A percentile compares a stretch with the other conserved stretches of the same genome.
Evolutionary conservation across 495 filamentous ascomycete species (phyloP).

Genomic region (Penicillium steckii): DNA sequence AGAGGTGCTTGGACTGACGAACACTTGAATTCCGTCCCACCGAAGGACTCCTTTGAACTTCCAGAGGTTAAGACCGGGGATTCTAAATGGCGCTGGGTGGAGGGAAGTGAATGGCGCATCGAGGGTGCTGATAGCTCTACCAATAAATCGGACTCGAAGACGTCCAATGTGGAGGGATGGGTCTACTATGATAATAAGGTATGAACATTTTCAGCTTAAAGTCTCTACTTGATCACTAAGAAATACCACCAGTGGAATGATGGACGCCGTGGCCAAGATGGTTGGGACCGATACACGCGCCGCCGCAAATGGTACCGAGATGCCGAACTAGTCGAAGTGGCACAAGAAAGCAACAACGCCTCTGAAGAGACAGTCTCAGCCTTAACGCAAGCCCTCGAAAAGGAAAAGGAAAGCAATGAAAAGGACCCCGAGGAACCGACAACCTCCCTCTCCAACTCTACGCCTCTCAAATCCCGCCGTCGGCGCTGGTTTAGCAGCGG

Average conservation of each 20-base stretch:
- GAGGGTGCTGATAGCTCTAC: conserved; percentile 65
- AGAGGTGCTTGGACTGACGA: conserved; percentile 93
- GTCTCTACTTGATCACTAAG: neutral
- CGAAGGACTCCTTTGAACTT: conserved; percentile 79
- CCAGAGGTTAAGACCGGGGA: conserved; percentile 81
- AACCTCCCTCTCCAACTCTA: conserved; percentile 29
- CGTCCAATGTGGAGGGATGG: conserved; percentile 74
- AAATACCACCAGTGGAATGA: conserved; percentile 75
- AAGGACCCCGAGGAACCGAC: conserved; percentile 24
- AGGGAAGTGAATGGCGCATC: conserved; percentile 80
- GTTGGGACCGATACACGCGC: conserved; percentile 93
- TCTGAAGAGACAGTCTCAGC: conserved; percentile 28
- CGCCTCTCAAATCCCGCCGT: conserved; percentile 32
- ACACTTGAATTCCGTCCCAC: conserved; percentile 75
- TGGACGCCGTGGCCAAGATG: conserved; percentile 81
- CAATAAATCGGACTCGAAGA: conserved; percentile 31
- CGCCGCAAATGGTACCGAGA: conserved; percentile 95
- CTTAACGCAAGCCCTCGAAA: conserved; percentile 32
- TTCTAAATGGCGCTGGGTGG: conserved; percentile 87
- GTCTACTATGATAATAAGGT: conserved; percentile 99
- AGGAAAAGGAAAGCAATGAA: conserved; percentile 19
- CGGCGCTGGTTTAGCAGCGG: conserved; percentile 45
- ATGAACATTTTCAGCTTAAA: neutral
- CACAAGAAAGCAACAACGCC: conserved; percentile 27
- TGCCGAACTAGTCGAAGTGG: conserved; percentile 85